phyloP scores from a whole-genome alignment of 768 basidiomycete genomes.

The Termitomyces sp. region DNA sequence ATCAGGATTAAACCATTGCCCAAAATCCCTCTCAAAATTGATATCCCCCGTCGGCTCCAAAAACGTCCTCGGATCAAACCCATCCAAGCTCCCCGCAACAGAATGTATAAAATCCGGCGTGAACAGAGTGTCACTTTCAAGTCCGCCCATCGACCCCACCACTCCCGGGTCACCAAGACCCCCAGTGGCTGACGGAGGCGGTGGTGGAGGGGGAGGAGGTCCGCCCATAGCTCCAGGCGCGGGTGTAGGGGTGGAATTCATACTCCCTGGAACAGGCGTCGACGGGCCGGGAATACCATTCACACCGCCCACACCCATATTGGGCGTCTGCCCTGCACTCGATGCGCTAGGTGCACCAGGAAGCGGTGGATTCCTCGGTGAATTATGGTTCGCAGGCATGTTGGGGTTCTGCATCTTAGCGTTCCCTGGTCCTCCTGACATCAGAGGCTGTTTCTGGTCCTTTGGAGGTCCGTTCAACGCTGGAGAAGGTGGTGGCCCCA shows the following conservation, averaged over 20 bases:
- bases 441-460: conserved; percentile 16
- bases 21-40: conserved; percentile 71
- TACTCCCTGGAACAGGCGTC: conserved; percentile 20
- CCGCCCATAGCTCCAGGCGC: conserved; percentile 7
- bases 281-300: conserved; percentile 24
- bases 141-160: conserved; percentile 3
- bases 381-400: conserved; percentile 25
- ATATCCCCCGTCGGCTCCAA: conserved; percentile 44
- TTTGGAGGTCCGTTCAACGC: conserved; percentile 27
- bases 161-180: conserved; percentile 17
- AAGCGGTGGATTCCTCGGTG: conserved; percentile 32
- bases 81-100: conserved; percentile 33
- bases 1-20: conserved; percentile 69
- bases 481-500: conserved; percentile 53
- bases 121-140: conserved; percentile 16
- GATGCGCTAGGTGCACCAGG: neutral
- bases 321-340: conserved; percentile 17
- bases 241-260: neutral
- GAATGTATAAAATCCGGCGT: conserved; percentile 40
- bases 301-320: conserved; percentile 3
- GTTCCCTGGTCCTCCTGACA: conserved; percentile 13
- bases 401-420: conserved; percentile 21
- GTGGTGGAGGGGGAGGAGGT: conserved; percentile 19
- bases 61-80: conserved; percentile 29
- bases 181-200: conserved; percentile 9